Conservation (phyloP, 805 yeast genomes). For the Saccharomyces eubayanus region DNA sequence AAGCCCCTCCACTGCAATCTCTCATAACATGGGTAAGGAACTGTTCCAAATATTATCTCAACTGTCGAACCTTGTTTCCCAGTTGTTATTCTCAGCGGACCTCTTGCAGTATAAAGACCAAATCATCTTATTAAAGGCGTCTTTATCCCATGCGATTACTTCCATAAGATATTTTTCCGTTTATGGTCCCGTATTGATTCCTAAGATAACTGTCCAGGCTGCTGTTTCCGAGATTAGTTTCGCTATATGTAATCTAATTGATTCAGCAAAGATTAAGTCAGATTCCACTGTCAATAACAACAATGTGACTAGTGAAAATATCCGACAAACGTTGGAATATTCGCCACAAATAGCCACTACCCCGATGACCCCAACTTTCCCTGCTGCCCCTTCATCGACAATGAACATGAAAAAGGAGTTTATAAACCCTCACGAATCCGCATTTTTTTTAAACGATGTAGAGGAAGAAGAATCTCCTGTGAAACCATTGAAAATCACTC, state of each 20-base stretch:
- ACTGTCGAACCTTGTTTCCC: constrained; percentile 16
- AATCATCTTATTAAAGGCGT: constrained; percentile 44
- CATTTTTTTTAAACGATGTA: constrained; percentile 1
- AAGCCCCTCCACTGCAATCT: background rate
- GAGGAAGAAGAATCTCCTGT: constrained; percentile 37
- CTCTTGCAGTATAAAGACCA: constrained; percentile 32
- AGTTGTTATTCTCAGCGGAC: constrained; percentile 16
- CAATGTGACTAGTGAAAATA: background rate
- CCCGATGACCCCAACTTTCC: background rate
- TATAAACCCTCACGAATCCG: background rate
- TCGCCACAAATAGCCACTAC: background rate
- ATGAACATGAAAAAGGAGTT: background rate
- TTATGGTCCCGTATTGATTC: constrained; percentile 50
- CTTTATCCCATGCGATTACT: constrained; percentile 68
- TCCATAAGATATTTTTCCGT: constrained; percentile 65
- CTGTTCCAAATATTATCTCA: constrained; percentile 22
- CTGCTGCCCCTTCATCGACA: background rate
- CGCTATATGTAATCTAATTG: constrained; percentile 51
- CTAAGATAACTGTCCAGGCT: constrained; percentile 62
- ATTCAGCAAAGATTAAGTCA: constrained; percentile 7
- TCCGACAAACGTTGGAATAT: background rate
- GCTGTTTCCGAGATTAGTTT: constrained; percentile 69
- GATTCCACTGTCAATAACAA: background rate
- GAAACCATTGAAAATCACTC: constrained; percentile 62
- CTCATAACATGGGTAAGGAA: constrained; percentile 8